Evolutionary conservation across 2,329 filamentous ascomycete genomes (phyloP), one percentile per base, ranked within the genome.

Genomic region (Shiraia bambusicola): DNA sequence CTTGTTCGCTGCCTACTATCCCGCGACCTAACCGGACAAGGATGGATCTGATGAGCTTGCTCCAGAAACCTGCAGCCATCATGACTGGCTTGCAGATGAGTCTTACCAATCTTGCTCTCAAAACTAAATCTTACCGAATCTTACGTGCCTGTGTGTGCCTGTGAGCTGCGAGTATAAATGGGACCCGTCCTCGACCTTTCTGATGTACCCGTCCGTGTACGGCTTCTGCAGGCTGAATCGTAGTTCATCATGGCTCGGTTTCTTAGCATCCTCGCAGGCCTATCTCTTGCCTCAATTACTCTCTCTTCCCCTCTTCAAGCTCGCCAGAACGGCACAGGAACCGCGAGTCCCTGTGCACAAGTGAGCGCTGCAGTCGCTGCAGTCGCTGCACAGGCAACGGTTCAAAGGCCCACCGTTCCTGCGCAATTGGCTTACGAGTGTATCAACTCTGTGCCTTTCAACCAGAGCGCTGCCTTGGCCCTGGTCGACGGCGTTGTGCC

Each of bases 351-450:
- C 15, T 69, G 65, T 50, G 65, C 63, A 13, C 49, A 57, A 34
- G 64, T 67, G 17, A 56, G 54, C 31, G 54, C 61, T 6, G 52
- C 61, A 2, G 54, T 58, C 31, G 54, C 61, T 6, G 52, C 61
- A 2, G 54, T 58, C 11, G 63, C 58, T 5, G 37, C 52, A 6
- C 58, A 67, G 33, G 37, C 43, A 19, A 36, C 42, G 6, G 56
- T 58, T 19, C 54, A 61, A 3, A 56, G 58, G 4, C 69, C 70
- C 1, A 72, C 66, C 9, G 69, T 76, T 4, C 62, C 72, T 17
- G 73, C 73, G 6, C 44, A 67, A 39, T 48, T 74, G 35, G 73
- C 72, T 3, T 74, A 72, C 46, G 69, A 75, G 4, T 76, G 73
- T 48, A 63, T 75, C 11, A 72, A 65, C 14, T 70, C 66, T 13